phyloP scores from a whole-genome alignment of 176 grass and related monocot genomes.

The Ensete glaucum region DNA sequence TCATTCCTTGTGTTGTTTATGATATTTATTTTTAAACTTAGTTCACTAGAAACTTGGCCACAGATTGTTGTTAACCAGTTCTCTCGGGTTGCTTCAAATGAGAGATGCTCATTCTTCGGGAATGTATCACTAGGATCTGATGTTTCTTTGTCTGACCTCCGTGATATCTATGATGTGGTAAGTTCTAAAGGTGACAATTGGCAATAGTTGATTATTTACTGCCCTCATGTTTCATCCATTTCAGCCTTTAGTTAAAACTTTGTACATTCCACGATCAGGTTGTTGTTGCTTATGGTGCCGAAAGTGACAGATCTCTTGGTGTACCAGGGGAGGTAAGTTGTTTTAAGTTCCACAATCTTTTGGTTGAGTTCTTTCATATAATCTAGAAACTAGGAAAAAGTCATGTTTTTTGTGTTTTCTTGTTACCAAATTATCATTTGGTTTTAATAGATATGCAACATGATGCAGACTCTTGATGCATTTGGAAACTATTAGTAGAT shows the following conservation, averaged over 20 bases:
- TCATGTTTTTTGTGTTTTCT: too few relatives aligned
- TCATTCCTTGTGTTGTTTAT: background rate
- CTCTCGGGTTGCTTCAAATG: constrained; percentile 73
- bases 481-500: background rate
- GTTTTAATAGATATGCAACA: background rate
- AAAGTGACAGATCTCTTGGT: constrained; percentile 77
- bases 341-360: background rate
- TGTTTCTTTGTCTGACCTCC: constrained; percentile 58
- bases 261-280: constrained; percentile 31
- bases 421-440: background rate
- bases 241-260: background rate
- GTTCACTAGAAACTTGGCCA: constrained; percentile 31
- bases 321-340: constrained; percentile 63
- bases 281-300: constrained; percentile 95
- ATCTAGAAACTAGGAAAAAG: background rate
- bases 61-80: constrained; percentile 99
- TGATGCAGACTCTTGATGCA: background rate
- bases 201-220: background rate
- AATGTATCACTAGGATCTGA: constrained; percentile 71
- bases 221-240: constrained; percentile 8
- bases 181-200: constrained; percentile 20
- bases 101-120: constrained; percentile 65
- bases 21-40: constrained; percentile 14
- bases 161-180: constrained; percentile 67
- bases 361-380: background rate